These are phyloP conservation scores for Clarkia xantiana DNA, from an alignment of 345 rosid species.

Conservation along the genomic window DNA sequence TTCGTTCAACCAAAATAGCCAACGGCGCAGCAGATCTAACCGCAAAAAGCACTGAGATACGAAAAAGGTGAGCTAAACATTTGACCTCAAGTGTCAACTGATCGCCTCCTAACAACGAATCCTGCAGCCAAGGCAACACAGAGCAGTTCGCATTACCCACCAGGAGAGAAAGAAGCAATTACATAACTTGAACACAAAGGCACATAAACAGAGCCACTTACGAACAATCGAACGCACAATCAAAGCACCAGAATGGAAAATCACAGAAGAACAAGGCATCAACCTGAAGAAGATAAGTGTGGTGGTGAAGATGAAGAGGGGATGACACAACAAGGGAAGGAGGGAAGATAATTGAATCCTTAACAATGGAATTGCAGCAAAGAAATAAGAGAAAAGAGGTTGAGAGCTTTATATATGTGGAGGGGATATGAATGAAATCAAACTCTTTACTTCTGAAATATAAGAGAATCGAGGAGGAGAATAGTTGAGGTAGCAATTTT, in stretches of 20 bases:
- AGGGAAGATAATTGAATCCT: constrained; percentile 8
- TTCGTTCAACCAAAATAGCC: constrained; percentile 10
- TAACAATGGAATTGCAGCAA: neutral
- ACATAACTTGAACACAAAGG: constrained; percentile 31
- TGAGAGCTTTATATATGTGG: neutral
- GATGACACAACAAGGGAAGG: neutral
- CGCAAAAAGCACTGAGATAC: constrained; percentile 4
- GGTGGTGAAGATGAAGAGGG: constrained; percentile 1
- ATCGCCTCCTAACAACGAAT: constrained; percentile 14
- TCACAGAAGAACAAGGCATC: neutral
- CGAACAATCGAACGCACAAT: neutral
- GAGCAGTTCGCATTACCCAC: constrained; percentile 10
- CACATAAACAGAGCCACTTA: constrained; percentile 5
- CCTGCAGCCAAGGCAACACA: constrained; percentile 3
- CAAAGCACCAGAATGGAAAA: constrained; percentile 1
- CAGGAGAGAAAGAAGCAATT: neutral
- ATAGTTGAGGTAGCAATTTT: constrained; percentile 5
- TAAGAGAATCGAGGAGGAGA: neutral
- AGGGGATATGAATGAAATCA: constrained; percentile 2
- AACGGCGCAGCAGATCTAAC: constrained; percentile 40
- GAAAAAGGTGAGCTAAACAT: constrained; percentile 4
- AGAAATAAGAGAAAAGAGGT: no score
- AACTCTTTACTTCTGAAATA: no score
- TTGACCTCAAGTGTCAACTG: constrained; percentile 11
- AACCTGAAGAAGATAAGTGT: neutral